Base-by-base conservation (phyloP, 345 rosid species). In the Sapria himalayana region DNA sequence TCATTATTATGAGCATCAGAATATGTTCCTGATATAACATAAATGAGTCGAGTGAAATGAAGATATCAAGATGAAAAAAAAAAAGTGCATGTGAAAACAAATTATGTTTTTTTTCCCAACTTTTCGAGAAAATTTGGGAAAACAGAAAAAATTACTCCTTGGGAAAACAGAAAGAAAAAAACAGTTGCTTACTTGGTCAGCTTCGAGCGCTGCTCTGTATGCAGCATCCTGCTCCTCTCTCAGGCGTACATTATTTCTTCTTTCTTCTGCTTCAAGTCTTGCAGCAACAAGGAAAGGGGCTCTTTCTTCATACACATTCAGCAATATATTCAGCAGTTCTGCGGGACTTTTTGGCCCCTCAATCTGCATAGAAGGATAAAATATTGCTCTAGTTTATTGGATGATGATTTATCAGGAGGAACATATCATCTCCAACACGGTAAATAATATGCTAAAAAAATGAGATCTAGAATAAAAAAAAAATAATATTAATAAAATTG, bases 141-240 rank as follows among this genome's bases (percentile, higher is more conserved):
- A 19, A 22, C 8, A 36, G 34, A 23, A 41, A 6, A 50, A 43
- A 32, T 35, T 25, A 48, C 22, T 11, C 41, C 21, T 18, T 7
- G 29, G n/a, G 14, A 36, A 15, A 13, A 39, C 19, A 9, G 5
- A 2, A 18, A 10, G 39, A 18, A 25, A 8, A 18, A 25, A 33
- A 10, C 39, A 15, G 29, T 25, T 19, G 34, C 61, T 40, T 73
- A 84, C 99, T 55, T 78, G 99, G 68, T 91, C 99, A 18, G 92
- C 99, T 77, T 84, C 96, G 49, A 91, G 96, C 18, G 99, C 99
- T 20, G 78, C 99, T 58, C 76, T 72, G 60, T 73, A 91, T 41
- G 96, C 99, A 42, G 92, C 89, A 66, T 91, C 96, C 55, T 91
- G 99, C 62, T 91, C 99, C 69, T 84, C 99, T 62, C 99, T 75